These are phyloP conservation scores for Beauveria brongniartii DNA, from an alignment of 2,329 filamentous ascomycete genomes.

Conservation along the genomic window DNA sequence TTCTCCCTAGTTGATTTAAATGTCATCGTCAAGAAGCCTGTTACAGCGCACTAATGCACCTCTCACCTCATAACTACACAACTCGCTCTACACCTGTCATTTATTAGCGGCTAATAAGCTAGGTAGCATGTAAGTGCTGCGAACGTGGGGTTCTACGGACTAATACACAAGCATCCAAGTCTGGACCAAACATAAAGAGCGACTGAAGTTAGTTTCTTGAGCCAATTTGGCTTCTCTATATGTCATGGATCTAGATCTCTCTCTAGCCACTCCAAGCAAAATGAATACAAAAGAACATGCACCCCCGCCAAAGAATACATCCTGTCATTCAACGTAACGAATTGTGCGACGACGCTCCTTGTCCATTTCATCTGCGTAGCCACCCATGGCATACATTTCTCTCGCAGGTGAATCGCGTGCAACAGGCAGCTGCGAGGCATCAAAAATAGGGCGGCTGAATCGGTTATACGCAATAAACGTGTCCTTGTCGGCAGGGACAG, in stretches of 20 bases:
- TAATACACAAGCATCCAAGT: too few species aligned
- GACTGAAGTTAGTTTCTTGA: slow-evolving; percentile 5
- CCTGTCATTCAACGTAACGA: slow-evolving; percentile 2
- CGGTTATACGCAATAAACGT: slow-evolving; percentile 40
- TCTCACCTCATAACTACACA: too few species aligned
- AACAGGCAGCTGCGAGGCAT: slow-evolving; percentile 6
- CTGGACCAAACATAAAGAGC: background rate
- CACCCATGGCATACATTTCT: slow-evolving; percentile 1
- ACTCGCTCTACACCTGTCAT: too few species aligned
- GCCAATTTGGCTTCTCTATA: background rate
- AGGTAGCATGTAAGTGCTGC: too few species aligned
- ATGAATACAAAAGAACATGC: background rate
- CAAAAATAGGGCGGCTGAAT: slow-evolving; percentile 32
- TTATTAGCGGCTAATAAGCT: too few species aligned
- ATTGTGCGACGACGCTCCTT: slow-evolving; percentile 3
- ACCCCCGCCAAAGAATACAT: background rate
- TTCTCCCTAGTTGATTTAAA: too few species aligned
- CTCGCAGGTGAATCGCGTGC: background rate
- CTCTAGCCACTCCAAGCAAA: background rate
- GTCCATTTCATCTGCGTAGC: background rate
- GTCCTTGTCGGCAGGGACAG: slow-evolving; percentile 27
- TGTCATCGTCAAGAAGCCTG: too few species aligned
- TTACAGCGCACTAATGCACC: too few species aligned
- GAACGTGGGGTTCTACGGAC: too few species aligned
- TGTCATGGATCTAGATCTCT: background rate